phyloP scores from a whole-genome alignment of 2,329 filamentous ascomycete genomes.

The Chalara sp. region DNA sequence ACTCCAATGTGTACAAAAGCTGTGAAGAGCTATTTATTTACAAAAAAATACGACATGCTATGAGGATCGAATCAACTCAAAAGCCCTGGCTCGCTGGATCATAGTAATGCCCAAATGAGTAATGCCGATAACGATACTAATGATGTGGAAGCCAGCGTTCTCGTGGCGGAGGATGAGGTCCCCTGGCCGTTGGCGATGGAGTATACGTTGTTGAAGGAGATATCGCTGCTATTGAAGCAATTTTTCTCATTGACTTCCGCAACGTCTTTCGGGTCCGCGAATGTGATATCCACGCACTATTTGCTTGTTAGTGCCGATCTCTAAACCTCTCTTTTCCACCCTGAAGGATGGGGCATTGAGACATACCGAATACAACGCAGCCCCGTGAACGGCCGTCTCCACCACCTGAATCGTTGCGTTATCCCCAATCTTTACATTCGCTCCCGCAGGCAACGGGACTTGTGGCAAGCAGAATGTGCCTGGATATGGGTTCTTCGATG shows the following conservation, averaged over 20 bases:
- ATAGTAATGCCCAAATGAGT: conserved; percentile 4
- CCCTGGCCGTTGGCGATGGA: conserved; percentile 40
- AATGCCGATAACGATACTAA: background rate
- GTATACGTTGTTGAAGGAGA: conserved; percentile 48
- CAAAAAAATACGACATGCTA: too few relatives aligned
- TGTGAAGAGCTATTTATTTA: too few relatives aligned
- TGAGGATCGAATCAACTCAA: too few relatives aligned
- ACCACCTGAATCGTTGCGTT: conserved; percentile 86
- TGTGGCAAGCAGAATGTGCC: conserved; percentile 87
- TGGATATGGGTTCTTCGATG: conserved; percentile 75
- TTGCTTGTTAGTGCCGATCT: conserved; percentile 3
- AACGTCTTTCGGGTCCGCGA: conserved; percentile 74
- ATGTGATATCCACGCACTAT: conserved; percentile 91
- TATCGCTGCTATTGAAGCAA: conserved; percentile 67
- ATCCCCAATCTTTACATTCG: conserved; percentile 70
- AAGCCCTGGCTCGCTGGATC: background rate
- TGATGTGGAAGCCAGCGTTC: conserved; percentile 31
- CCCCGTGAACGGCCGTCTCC: conserved; percentile 77
- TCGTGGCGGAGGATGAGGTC: conserved; percentile 28
- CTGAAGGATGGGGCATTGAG: background rate
- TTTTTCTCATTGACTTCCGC: conserved; percentile 71
- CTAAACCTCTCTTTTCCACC: background rate
- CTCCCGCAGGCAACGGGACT: conserved; percentile 70
- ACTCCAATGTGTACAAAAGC: too few relatives aligned
- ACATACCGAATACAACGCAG: conserved; percentile 52